Conservation (phyloP, 768 basidiomycete species). For the Amanita rubescens region DNA sequence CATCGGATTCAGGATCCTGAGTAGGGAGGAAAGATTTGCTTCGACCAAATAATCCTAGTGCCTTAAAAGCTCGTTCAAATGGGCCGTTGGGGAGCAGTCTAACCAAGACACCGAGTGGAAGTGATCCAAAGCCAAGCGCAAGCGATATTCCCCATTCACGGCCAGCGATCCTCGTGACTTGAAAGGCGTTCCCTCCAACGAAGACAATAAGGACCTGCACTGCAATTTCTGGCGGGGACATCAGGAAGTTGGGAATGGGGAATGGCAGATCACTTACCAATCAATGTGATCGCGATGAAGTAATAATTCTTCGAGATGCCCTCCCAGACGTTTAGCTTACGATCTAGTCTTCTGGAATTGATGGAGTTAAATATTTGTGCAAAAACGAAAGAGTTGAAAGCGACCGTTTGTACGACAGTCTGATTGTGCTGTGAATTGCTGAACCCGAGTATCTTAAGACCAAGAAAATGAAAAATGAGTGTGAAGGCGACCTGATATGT, state of each 20-base stretch:
- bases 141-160: slow-evolving; percentile 93
- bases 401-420: slow-evolving; percentile 66
- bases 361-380: slow-evolving; percentile 95
- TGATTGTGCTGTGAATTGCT: slow-evolving; percentile 31
- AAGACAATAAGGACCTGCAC: slow-evolving; percentile 87
- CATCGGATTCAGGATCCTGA: slow-evolving; percentile 47
- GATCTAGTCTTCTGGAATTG: slow-evolving; percentile 85
- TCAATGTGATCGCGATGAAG: slow-evolving; percentile 75
- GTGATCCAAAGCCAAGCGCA: slow-evolving; percentile 77
- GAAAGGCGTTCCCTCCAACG: slow-evolving; percentile 87
- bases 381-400: slow-evolving; percentile 98
- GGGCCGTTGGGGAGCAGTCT: slow-evolving; percentile 78
- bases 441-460: slow-evolving; percentile 61
- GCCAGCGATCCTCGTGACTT: slow-evolving; percentile 70
- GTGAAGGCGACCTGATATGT: slow-evolving; percentile 78
- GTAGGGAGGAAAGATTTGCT: slow-evolving; percentile 57
- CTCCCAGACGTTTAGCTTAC: slow-evolving; percentile 81
- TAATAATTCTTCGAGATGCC: slow-evolving; percentile 75
- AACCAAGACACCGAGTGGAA: slow-evolving; percentile 80
- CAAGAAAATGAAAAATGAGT: slow-evolving; percentile 86
- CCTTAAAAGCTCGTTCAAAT: slow-evolving; percentile 50
- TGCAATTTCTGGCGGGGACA: slow-evolving; percentile 57
- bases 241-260: slow-evolving; percentile 2
- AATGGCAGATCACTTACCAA: slow-evolving; percentile 49
- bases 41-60: slow-evolving; percentile 51